Conservation (phyloP, 2,329 filamentous ascomycete species). For the Hypomyces rosellus region DNA sequence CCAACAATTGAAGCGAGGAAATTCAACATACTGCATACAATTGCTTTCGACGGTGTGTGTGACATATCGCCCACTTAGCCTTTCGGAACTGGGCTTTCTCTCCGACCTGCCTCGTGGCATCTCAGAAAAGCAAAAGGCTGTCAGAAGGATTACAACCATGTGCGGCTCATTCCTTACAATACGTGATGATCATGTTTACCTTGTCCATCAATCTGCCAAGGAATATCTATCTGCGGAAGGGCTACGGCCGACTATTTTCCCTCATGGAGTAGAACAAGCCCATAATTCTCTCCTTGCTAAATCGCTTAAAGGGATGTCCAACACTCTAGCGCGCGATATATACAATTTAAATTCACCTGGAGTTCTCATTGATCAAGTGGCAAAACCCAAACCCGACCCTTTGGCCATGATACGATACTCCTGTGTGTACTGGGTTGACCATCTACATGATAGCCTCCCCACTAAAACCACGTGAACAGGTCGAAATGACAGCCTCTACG, state of each 20-base stretch:
- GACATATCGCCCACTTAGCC: constrained; percentile 28
- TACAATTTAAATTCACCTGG: constrained; percentile 21
- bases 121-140: background rate
- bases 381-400: constrained; percentile 9
- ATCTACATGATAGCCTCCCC: constrained; percentile 11
- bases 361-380: too few species aligned
- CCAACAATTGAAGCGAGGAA: constrained; percentile 17
- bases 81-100: constrained; percentile 26
- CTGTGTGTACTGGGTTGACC: constrained; percentile 16
- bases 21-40: constrained; percentile 20
- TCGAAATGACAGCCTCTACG: constrained; percentile 28
- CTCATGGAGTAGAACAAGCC: constrained; percentile 15
- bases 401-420: constrained; percentile 8
- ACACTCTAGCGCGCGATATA: constrained; percentile 28
- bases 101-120: constrained; percentile 33
- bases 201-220: constrained; percentile 39
- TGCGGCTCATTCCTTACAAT: constrained; percentile 36
- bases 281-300: constrained; percentile 27
- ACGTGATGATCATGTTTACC: constrained; percentile 23
- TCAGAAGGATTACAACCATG: constrained; percentile 22
- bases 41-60: constrained; percentile 25
- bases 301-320: constrained; percentile 27
- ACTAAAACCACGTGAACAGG: too few species aligned
- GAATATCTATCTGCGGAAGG: constrained; percentile 32
- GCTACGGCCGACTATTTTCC: constrained; percentile 24